These are phyloP conservation scores for Agapanthus africanus DNA, from an alignment of 106 monocot species.

Conservation along the genomic window DNA sequence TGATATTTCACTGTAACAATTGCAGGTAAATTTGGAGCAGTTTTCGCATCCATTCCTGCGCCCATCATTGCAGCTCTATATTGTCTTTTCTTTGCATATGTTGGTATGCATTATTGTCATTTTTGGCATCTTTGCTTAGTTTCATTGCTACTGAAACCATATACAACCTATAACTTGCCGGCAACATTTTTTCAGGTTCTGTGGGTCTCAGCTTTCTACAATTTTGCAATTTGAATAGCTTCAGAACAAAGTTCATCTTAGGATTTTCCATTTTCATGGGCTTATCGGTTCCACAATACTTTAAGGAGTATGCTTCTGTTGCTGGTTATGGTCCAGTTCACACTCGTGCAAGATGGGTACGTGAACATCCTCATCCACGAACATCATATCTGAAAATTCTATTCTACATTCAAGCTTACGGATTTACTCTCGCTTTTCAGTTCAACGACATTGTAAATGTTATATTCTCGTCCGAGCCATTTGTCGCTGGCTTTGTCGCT, in stretches of 20 bases:
- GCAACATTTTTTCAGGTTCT: conserved; percentile 43
- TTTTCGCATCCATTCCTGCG: conserved; percentile 38
- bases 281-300: conserved; percentile 50
- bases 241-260: conserved; percentile 47
- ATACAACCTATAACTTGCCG: no score
- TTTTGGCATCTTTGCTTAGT: no score
- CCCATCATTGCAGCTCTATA: conserved; percentile 57
- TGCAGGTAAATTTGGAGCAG: conserved; percentile 26
- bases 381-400: no score
- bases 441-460: conserved; percentile 21
- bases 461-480: conserved; percentile 20
- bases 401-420: no score
- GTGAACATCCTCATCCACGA: no score
- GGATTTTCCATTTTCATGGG: conserved; percentile 54
- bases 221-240: conserved; percentile 57
- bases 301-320: conserved; percentile 57
- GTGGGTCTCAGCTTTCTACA: conserved; percentile 49
- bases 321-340: conserved; percentile 49
- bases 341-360: conserved; percentile 24
- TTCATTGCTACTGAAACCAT: no score
- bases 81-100: conserved; percentile 59
- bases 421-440: conserved; percentile 7
- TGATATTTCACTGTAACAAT: no score
- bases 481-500: conserved; percentile 13
- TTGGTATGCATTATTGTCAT: conserved; percentile 50